phyloP scores from a whole-genome alignment of 2,329 filamentous ascomycete genomes.

The Ascosphaera apis region DNA sequence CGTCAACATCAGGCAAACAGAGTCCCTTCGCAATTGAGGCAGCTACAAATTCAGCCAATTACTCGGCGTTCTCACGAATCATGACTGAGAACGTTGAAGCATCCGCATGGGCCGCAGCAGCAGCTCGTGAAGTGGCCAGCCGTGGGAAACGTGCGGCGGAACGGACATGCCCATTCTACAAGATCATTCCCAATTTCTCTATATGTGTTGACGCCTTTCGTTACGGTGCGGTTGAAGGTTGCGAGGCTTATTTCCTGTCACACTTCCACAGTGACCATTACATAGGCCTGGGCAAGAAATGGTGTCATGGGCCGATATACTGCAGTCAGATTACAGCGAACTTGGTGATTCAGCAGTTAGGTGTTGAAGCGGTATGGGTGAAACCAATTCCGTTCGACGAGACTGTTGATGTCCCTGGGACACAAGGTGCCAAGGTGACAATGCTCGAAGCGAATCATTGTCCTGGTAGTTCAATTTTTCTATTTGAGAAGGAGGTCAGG shows the following conservation, averaged over 20 bases:
- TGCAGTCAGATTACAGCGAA: constrained; percentile 86
- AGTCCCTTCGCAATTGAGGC: constrained; percentile 44
- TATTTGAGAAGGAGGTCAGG: constrained; percentile 61
- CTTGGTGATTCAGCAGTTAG: constrained; percentile 63
- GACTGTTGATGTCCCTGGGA: constrained; percentile 54
- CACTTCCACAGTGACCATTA: constrained; percentile 99
- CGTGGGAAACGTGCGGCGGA: constrained; percentile 70
- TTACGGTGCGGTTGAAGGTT: constrained; percentile 80
- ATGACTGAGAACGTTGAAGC: constrained; percentile 89
- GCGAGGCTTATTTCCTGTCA: constrained; percentile 85
- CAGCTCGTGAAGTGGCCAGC: constrained; percentile 52
- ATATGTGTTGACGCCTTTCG: constrained; percentile 93
- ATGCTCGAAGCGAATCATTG: constrained; percentile 97
- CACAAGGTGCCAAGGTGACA: constrained; percentile 62
- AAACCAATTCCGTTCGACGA: constrained; percentile 68
- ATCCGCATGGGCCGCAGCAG: constrained; percentile 68
- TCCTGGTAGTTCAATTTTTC: constrained; percentile 76
- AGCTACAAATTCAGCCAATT: constrained; percentile 10
- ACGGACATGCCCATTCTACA: constrained; percentile 92
- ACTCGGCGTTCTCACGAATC: constrained; percentile 70
- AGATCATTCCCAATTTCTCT: constrained; percentile 79
- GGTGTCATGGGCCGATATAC: constrained; percentile 88
- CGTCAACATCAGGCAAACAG: constrained; percentile 51
- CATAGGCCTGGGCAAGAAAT: constrained; percentile 65
- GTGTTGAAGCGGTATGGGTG: constrained; percentile 68